Evolutionary conservation across 441 rosid species (phyloP), one percentile per base, ranked within the genome.

Genomic region (Hura crepitans): DNA sequence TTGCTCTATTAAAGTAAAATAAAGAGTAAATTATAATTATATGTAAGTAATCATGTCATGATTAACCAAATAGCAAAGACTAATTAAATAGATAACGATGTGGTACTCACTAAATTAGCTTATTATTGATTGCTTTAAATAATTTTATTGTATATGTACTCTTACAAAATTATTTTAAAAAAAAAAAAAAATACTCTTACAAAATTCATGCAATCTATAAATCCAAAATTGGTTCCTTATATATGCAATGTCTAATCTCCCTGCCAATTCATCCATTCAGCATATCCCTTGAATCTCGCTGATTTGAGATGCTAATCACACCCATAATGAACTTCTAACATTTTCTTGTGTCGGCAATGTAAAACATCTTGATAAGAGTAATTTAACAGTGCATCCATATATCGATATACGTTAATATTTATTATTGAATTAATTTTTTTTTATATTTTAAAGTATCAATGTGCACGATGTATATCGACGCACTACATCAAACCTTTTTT

Each of bases 281-380:
- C 85, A 82, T 62, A 79, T 81, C 81, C 79, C 82, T 51, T 3
- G 70, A 66, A 81, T 81, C 79, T 60, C 79, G 82, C 70, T 23
- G 66, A 71, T 54, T 45, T 65, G 43, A 65, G 43, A 35, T n/a
- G 18, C 30, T 65, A 65, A 65, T 65, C 58, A 50, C 50, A 31
- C 10, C 1, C 25, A 60, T 43, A 60, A 54, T 54, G 15, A 28
- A 42, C 30, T 45, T 18, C 7, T 23, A 1, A 43, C n/a, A 28
- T 71, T 66, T 33, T 47, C 27, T 28, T 3, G 37, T 58, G 61
- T 76, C 72, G 68, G 68, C 64, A 72, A 57, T 14, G 37, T 28
- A 12, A 57, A 22, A 20, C n/a, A n/a, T n/a, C n/a, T n/a, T n/a
- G n/a, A n/a, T n/a, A n/a, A n/a, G n/a, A n/a, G n/a, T n/a, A n/a